These are phyloP conservation scores for Lichtheimia hyalospora DNA, from an alignment of 371 early-diverging fungal species.

Conservation along the genomic window DNA sequence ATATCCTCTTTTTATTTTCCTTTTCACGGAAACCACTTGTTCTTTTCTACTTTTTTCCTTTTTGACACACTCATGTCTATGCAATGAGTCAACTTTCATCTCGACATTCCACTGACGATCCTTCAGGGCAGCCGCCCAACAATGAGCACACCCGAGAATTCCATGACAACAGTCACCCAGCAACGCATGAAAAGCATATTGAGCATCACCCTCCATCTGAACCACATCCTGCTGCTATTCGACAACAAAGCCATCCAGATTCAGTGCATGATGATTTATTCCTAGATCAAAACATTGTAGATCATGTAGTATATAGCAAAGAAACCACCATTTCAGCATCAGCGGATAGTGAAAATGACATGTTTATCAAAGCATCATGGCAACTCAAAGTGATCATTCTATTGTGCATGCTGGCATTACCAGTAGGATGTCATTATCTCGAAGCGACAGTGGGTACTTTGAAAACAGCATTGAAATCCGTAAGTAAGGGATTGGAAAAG, in stretches of 20 bases:
- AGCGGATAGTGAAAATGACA: conserved; percentile 3
- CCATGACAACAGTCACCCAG: background rate
- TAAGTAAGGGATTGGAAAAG: conserved; percentile 12
- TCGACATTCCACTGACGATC: too few relatives aligned
- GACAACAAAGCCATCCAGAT: background rate
- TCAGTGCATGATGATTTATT: conserved; percentile 14
- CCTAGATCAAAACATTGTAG: conserved; percentile 1
- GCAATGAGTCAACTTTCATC: too few relatives aligned
- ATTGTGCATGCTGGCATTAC: conserved; percentile 23
- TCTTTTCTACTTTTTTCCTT: too few relatives aligned
- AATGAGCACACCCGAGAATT: too few relatives aligned
- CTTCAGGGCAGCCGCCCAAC: too few relatives aligned
- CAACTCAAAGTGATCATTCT: conserved; percentile 16
- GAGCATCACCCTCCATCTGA: too few relatives aligned
- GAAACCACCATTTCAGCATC: conserved; percentile 9
- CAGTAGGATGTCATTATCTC: conserved; percentile 43
- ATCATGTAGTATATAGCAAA: conserved; percentile 8
- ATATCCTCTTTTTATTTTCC: background rate
- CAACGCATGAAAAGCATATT: too few relatives aligned
- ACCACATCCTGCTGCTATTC: background rate
- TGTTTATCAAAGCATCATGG: conserved; percentile 13
- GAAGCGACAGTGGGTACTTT: conserved; percentile 46
- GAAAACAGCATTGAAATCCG: conserved; percentile 37
- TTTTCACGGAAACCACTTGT: too few relatives aligned
- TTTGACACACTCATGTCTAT: too few relatives aligned